Evolutionary conservation across 495 filamentous ascomycete species (phyloP).

Genomic region (Aspergillus homomorphus): DNA sequence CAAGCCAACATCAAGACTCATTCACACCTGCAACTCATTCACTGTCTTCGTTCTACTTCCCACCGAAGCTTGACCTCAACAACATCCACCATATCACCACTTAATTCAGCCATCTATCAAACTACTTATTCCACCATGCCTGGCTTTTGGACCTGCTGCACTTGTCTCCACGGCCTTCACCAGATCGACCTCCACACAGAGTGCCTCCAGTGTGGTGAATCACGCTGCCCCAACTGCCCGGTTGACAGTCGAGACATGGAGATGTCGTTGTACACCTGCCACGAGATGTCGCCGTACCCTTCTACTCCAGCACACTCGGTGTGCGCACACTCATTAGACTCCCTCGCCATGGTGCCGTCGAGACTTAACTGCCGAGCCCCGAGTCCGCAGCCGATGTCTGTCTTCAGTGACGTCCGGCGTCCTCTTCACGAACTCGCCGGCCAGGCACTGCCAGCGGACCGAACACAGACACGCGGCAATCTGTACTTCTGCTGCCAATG

Average conservation of each 20-base stretch:
- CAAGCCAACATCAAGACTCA: neutral
- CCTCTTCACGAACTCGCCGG: neutral
- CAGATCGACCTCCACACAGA: neutral
- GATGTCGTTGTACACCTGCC: neutral
- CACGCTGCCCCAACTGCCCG: neutral
- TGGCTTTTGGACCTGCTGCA: constrained; percentile 3
- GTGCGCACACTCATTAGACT: neutral
- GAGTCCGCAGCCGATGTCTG: neutral
- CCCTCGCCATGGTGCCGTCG: neutral
- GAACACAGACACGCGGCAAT: constrained; percentile 10
- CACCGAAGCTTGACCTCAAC: neutral
- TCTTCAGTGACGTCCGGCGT: neutral
- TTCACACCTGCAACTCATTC: neutral
- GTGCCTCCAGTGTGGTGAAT: neutral
- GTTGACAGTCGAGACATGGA: neutral
- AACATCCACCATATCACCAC: neutral
- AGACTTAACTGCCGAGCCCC: neutral
- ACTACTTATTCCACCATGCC: neutral
- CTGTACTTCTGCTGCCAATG: constrained; percentile 44
- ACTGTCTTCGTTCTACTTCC: neutral
- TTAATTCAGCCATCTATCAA: neutral
- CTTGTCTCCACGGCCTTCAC: neutral
- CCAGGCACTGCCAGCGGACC: neutral
- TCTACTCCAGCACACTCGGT: neutral
- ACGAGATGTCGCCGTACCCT: constrained; percentile 3